Evolutionary conservation across 164 flowering plant genomes (phyloP).

Genomic region (Berberis thunbergii): DNA sequence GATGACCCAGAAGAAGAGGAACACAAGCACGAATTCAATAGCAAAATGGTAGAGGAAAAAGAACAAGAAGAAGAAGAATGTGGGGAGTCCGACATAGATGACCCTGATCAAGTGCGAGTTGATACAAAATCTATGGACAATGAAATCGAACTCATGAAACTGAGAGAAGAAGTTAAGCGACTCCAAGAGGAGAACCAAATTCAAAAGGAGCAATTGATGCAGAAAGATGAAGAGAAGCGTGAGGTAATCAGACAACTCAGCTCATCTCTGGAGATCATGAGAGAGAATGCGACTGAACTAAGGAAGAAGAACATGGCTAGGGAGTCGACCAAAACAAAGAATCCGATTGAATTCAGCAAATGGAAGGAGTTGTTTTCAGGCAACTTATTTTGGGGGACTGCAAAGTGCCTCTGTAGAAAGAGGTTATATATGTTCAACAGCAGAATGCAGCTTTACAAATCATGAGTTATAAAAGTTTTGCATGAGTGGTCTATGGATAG

Average conservation of each 20-base stretch:
- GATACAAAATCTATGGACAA: background rate
- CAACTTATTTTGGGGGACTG: constrained; percentile 30
- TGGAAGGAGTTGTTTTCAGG: constrained; percentile 30
- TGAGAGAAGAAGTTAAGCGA: constrained; percentile 47
- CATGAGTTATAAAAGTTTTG: too few relatives aligned
- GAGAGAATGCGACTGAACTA: constrained; percentile 33
- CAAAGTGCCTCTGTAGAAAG: constrained; percentile 7
- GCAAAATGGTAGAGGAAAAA: background rate
- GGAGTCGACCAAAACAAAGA: constrained; percentile 26
- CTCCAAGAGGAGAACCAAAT: constrained; percentile 47
- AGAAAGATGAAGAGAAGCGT: constrained; percentile 86
- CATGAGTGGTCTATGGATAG: too few relatives aligned
- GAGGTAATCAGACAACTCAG: constrained; percentile 80
- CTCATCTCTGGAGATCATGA: constrained; percentile 47
- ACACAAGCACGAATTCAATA: constrained; percentile 14
- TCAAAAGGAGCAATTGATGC: constrained; percentile 35
- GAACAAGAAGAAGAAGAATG: constrained; percentile 22
- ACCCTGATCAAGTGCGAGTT: constrained; percentile 19
- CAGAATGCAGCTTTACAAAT: background rate
- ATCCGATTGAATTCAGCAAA: constrained; percentile 24
- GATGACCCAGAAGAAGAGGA: constrained; percentile 42
- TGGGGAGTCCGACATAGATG: constrained; percentile 57
- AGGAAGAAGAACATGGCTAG: constrained; percentile 23
- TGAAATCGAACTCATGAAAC: constrained; percentile 27
- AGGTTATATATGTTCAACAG: background rate